Percentiles rank a stretch among this genome's conserved stretches.
These are phyloP conservation scores for Avena atlantica DNA, from an alignment of 176 grass and related monocot genomes.

Conservation along the genomic window DNA sequence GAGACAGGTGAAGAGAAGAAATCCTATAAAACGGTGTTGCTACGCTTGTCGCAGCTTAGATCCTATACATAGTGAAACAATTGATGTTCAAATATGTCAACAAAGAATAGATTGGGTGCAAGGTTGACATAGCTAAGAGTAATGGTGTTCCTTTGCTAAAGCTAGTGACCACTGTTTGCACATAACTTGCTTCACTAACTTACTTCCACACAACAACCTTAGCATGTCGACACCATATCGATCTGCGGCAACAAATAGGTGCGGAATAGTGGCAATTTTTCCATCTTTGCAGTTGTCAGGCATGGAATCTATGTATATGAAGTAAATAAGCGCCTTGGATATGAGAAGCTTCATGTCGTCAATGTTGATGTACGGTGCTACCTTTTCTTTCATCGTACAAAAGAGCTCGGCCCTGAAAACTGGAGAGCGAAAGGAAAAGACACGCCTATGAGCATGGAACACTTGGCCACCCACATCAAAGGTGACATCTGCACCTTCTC, in stretches of 20 bases:
- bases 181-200: conserved; percentile 40
- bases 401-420: conserved; percentile 51
- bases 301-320: conserved; percentile 46
- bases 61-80: too few relatives aligned
- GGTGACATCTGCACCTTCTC: conserved; percentile 36
- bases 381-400: conserved; percentile 40
- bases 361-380: conserved; percentile 29
- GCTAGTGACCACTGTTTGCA: conserved; percentile 46
- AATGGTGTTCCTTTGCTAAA: conserved; percentile 53
- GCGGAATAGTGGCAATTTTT: conserved; percentile 24
- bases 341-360: conserved; percentile 47
- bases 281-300: conserved; percentile 24
- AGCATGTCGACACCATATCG: conserved; percentile 52
- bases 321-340: conserved; percentile 51
- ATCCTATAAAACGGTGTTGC: too few relatives aligned
- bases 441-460: conserved; percentile 43
- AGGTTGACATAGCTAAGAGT: conserved; percentile 14
- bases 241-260: conserved; percentile 52
- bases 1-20: too few relatives aligned
- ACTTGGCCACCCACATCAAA: conserved; percentile 19
- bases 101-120: conserved; percentile 23
- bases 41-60: too few relatives aligned
- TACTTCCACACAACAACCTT: conserved; percentile 47
- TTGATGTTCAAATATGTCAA: too few relatives aligned
- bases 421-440: conserved; percentile 41